These are phyloP conservation scores for Plasmodium vinckei DNA, from an alignment of 169 alveolate genomes.

Conservation along the genomic window DNA sequence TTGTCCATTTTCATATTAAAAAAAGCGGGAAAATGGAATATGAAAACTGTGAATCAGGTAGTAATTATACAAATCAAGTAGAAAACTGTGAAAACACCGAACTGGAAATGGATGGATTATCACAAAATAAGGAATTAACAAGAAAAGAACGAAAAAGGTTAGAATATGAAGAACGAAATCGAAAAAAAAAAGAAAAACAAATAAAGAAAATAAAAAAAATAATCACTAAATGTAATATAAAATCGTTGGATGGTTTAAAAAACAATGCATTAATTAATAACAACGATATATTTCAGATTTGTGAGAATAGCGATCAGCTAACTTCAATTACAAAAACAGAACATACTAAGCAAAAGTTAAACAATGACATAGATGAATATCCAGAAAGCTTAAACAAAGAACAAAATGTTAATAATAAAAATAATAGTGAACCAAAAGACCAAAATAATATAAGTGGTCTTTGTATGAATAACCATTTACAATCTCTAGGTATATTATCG, in stretches of 20 bases:
- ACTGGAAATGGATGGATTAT: not conserved
- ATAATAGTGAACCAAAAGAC: not conserved
- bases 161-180: constrained; percentile 60
- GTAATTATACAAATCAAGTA: no score
- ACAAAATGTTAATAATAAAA: not conserved
- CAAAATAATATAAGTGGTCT: not conserved
- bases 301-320: not conserved
- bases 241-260: constrained; percentile 30
- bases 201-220: constrained; percentile 57
- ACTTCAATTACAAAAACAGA: constrained; percentile 1
- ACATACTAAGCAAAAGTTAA: not conserved
- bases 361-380: not conserved
- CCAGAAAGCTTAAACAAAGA: not conserved
- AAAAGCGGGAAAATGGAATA: no score
- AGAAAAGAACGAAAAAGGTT: constrained; percentile 49
- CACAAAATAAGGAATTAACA: constrained; percentile 25
- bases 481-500: constrained; percentile 34
- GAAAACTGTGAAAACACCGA: no score
- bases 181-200: constrained; percentile 66
- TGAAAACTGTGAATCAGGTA: no score
- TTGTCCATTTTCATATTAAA: no score
- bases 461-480: not conserved
- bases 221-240: constrained; percentile 40
- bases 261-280: constrained; percentile 16
- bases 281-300: not conserved